A percentile compares a stretch with the other conserved stretches of the same genome.
Evolutionary conservation across 2,329 filamentous ascomycete genomes (phyloP).

Genomic region (Aurifilum marmelostoma): DNA sequence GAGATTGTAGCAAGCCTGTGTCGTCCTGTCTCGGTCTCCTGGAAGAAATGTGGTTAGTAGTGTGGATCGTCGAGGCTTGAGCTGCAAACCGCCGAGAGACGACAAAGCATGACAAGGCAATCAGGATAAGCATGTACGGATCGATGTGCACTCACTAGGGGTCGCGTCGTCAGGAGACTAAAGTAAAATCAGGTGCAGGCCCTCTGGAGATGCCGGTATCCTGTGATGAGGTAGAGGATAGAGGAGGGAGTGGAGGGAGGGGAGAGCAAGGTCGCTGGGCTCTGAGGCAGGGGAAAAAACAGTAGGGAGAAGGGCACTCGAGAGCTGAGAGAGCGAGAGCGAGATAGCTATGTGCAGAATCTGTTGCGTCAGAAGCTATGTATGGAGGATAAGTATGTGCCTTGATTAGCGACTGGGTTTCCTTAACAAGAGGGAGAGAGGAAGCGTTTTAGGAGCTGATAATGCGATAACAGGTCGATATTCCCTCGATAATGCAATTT

Average conservation of each 20-base stretch:
- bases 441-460: conserved; percentile 5
- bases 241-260: neutral
- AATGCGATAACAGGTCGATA: conserved; percentile 7
- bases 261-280: neutral
- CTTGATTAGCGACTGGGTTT: conserved; percentile 13
- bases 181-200: neutral
- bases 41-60: neutral
- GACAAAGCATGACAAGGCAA: conserved; percentile 2
- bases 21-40: neutral
- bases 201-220: neutral
- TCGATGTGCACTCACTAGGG: neutral
- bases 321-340: neutral
- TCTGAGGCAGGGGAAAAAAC: neutral
- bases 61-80: neutral
- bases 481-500: conserved; percentile 12
- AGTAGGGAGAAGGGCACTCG: conserved; percentile 5
- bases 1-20: neutral
- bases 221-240: neutral
- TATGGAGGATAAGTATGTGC: conserved; percentile 24
- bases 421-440: no score
- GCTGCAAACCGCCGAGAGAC: neutral
- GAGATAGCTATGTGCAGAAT: conserved; percentile 21
- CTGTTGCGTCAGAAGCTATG: conserved; percentile 29
- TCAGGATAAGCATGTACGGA: neutral
- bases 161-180: neutral